Percentiles rank a stretch among this genome's conserved stretches.
These are phyloP conservation scores for Carex kokanica DNA, from an alignment of 176 grass and related monocot species.

Conservation along the genomic window DNA sequence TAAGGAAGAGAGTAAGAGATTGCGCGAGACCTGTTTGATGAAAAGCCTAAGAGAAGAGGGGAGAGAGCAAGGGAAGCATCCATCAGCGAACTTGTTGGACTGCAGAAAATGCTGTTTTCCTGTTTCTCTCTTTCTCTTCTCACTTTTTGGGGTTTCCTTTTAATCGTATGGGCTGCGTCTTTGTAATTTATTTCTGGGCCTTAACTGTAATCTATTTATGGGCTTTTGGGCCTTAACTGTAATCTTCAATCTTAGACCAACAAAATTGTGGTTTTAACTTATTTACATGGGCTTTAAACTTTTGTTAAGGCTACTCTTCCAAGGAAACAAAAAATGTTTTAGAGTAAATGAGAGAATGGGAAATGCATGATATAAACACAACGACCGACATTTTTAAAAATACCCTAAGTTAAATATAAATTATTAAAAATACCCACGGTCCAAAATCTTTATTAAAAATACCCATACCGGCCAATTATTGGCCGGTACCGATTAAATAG, in stretches of 20 bases:
- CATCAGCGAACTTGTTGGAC: not conserved
- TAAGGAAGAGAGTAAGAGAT: not conserved
- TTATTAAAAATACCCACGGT: no score
- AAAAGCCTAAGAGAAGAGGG: conserved; percentile 3
- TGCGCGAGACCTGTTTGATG: conserved; percentile 9
- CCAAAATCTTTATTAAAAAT: no score
- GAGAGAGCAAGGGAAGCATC: not conserved
- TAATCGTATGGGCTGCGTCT: not conserved
- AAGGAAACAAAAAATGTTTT: no score
- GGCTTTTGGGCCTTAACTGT: not conserved
- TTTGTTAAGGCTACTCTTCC: no score
- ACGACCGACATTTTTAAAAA: no score
- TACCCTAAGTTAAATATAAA: no score
- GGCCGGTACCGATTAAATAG: no score
- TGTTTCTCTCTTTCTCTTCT: not conserved
- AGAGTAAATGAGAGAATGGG: no score
- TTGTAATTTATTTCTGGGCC: not conserved
- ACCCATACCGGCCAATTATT: no score
- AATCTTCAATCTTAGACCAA: not conserved
- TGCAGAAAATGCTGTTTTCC: not conserved
- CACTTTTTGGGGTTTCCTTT: not conserved
- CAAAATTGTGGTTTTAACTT: not conserved
- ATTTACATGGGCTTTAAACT: no score
- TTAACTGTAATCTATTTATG: no score
- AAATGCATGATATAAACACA: no score